These are phyloP conservation scores for Cordyceps tenuipes DNA, from an alignment of 2,329 filamentous ascomycete genomes.

Conservation along the genomic window DNA sequence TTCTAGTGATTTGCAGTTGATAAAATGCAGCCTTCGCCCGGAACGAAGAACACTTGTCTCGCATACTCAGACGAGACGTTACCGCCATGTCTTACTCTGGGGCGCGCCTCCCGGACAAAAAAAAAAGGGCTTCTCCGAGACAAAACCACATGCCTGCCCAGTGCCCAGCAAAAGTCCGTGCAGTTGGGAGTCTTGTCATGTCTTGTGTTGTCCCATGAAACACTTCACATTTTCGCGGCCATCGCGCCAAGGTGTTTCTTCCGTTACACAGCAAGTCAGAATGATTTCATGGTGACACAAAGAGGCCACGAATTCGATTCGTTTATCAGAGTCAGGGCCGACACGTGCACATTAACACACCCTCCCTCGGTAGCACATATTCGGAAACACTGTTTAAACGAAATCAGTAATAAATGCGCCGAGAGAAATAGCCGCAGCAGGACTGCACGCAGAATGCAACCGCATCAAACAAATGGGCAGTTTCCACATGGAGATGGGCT, in stretches of 20 bases:
- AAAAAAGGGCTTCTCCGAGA: neutral
- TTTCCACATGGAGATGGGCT: conserved; percentile 5
- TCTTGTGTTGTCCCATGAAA: neutral
- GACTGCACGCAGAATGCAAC: neutral
- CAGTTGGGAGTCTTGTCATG: neutral
- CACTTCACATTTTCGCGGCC: neutral
- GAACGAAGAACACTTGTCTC: neutral
- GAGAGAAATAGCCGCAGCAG: neutral
- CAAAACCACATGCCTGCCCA: neutral
- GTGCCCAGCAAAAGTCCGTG: neutral
- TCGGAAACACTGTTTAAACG: neutral
- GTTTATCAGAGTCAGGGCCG: neutral
- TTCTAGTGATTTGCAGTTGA: neutral
- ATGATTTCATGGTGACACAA: neutral
- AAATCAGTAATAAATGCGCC: neutral
- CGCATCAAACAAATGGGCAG: neutral
- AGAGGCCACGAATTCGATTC: neutral
- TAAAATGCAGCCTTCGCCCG: too few species aligned
- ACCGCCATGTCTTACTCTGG: neutral
- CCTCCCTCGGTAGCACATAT: neutral
- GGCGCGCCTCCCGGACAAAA: neutral
- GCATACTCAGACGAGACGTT: neutral
- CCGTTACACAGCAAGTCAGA: neutral
- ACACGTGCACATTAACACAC: neutral
- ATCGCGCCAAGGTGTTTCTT: neutral